These are phyloP conservation scores for Macrophomina pseudophaseolina DNA, from an alignment of 2,329 filamentous ascomycete species.

Conservation along the genomic window DNA sequence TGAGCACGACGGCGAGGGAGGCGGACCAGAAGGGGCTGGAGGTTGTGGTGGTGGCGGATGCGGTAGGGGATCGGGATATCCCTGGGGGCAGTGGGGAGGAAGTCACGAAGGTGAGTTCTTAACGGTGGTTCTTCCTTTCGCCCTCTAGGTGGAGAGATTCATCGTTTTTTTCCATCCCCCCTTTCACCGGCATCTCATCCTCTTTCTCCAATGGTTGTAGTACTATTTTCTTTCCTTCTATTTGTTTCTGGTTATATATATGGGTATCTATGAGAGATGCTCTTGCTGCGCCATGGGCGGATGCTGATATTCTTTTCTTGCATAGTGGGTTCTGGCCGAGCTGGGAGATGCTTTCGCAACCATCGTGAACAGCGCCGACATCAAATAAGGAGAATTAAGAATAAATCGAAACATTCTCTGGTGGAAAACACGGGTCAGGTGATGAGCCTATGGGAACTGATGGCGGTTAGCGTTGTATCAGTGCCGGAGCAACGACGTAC, in stretches of 20 bases:
- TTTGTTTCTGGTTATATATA: neutral
- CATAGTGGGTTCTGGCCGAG: constrained; percentile 59
- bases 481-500: neutral
- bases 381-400: constrained; percentile 42
- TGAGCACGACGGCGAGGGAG: constrained; percentile 67
- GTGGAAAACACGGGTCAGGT: neutral
- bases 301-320: neutral
- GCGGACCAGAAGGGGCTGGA: constrained; percentile 67
- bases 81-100: constrained; percentile 64
- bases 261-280: neutral
- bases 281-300: neutral
- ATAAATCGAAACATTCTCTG: neutral
- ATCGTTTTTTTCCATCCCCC: neutral
- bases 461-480: neutral
- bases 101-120: constrained; percentile 48
- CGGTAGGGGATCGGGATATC: constrained; percentile 69
- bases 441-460: neutral
- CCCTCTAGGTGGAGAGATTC: too few relatives aligned
- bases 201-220: too few relatives aligned
- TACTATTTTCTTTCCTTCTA: neutral
- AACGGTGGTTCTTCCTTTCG: too few relatives aligned
- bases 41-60: constrained; percentile 65
- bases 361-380: constrained; percentile 58
- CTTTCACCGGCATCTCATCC: neutral
- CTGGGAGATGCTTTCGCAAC: constrained; percentile 69